Base-by-base conservation (phyloP, 495 filamentous ascomycete species). In the Xylaria castorea region DNA sequence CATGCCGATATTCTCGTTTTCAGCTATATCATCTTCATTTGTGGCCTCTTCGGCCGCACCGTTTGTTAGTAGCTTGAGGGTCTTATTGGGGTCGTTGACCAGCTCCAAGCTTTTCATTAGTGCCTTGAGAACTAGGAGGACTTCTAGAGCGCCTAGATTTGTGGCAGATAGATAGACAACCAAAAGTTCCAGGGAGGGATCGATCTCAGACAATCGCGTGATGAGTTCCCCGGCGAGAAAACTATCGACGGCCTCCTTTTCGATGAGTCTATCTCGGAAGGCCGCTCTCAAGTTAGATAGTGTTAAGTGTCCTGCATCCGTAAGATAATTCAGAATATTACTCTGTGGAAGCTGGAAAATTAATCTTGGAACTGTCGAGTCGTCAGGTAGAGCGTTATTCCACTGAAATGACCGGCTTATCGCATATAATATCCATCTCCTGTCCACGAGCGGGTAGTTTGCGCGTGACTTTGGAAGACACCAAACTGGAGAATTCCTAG, bases 261-360 rank as follows among this genome's bases (percentile, higher is more conserved):
- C 81, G n/a, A 68, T 77, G 0, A 84, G 83, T 73, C 86, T 87
- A 48, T 83, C 80, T 81, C 83, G 80, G 82, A 92, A 80, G 69
- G 91, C 82, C 73, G 85, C 86, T 71, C 89, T 89, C 48, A 93
- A 80, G 61, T 91, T 91, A 16, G 87, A 84, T 0, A 85, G 74
- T 12, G 87, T 89, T 44, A 94, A 71, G 68, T 92, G 86, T n/a
- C 91, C 90, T 9, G 86, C 81, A 42, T 86, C 80, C 22, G 90
- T 83, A 1, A 94, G 84, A 83, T 91, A 93, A 22, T 86, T 83
- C 71, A 88, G 78, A 74, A 90, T 72, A 81, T 88, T 80, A 75
- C 84, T 78, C 75, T 81, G 75, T 79, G 89, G 85, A 78, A 92
- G 57, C 82, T 83, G 69, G 72, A 83, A 83, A 4, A 82, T 83